Evolutionary conservation across 768 basidiomycete genomes (phyloP).

Genomic region (Trametes villosa): DNA sequence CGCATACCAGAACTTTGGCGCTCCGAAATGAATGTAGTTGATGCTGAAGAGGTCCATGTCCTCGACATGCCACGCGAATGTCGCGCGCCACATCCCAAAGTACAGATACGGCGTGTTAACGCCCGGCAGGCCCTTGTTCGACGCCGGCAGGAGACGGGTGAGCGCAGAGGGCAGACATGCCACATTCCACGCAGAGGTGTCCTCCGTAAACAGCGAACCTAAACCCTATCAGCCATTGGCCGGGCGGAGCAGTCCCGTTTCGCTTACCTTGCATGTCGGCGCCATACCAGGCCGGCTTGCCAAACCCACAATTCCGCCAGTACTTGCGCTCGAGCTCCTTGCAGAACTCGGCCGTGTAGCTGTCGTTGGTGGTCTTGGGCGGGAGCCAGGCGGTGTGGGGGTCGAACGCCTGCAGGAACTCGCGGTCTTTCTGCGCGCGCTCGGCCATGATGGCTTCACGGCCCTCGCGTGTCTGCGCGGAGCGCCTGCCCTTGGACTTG

Average conservation of each 20-base stretch:
- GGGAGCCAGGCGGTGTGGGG: constrained; percentile 83
- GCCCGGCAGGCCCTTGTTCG: constrained; percentile 79
- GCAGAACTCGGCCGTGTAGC: constrained; percentile 91
- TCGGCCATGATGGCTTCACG: constrained; percentile 54
- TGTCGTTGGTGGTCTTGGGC: constrained; percentile 63
- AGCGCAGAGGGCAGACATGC: constrained; percentile 86
- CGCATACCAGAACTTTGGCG: constrained; percentile 97
- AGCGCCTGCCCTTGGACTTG: constrained; percentile 49
- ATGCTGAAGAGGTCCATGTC: constrained; percentile 99
- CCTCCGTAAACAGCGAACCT: constrained; percentile 75
- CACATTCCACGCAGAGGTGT: constrained; percentile 92
- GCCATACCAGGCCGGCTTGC: constrained; percentile 96
- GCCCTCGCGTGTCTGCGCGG: constrained; percentile 43
- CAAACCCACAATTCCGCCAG: constrained; percentile 90
- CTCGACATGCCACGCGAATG: constrained; percentile 99
- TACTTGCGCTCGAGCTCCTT: constrained; percentile 84
- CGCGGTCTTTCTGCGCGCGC: constrained; percentile 46
- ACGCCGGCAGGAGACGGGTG: constrained; percentile 72
- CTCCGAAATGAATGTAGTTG: constrained; percentile 98
- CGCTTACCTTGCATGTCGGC: constrained; percentile 87
- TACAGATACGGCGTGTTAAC: constrained; percentile 98
- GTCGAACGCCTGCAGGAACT: constrained; percentile 74
- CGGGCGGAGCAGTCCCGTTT: neutral
- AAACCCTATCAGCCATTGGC: neutral
- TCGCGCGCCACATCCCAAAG: constrained; percentile 99